Base-by-base conservation (phyloP, 441 rosid species). In the Flueggea neowawraea region DNA sequence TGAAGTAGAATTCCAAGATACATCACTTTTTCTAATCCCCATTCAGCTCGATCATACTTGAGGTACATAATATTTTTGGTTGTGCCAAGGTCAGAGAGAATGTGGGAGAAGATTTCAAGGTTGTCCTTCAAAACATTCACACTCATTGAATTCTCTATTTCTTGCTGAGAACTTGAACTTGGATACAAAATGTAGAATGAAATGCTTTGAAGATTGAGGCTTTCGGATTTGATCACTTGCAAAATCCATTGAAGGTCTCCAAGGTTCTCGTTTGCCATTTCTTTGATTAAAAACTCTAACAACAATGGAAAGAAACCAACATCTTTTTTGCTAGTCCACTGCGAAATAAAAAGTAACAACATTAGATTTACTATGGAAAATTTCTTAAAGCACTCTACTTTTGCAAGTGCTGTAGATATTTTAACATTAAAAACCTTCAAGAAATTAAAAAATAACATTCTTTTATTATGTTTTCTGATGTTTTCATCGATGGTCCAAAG, bases 211-310 rank as follows among this genome's bases (percentile, higher is more conserved):
- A 85, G 79, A 65, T 66, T 70, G 48, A 84, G 79, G 74, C 58
- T 66, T 51, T 82, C 78, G 55, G 89, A 73, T 78, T 74, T 79
- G 63, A 89, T 72, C 39, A 83, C 80, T 36, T 78, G 81, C 31
- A 83, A 79, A 75, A 88, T 77, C 91, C 90, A 88, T 72, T 88
- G 82, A 45, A 88, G 83, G 66, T 86, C 90, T 69, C 41, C 69
- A 14, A 75, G 56, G 76, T 67, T 76, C 69, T 79, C 82, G 74
- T 73, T 78, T 70, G 88, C 83, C 95, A 87, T 87, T 69, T 39
- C 68, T 17, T 44, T 10, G 31, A 14, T 9, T 4, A 47, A 4
- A 47, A 47, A 36, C 50, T 47, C 50, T 43, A 6, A 6, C n/a
- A 47, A 47, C 14, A 4, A 47, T 10, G 14, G 9, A 43, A 11